A percentile compares a stretch with the other conserved stretches of the same genome.
phyloP scores from a whole-genome alignment of 495 filamentous ascomycete species.

The Penicillium ucsense region DNA sequence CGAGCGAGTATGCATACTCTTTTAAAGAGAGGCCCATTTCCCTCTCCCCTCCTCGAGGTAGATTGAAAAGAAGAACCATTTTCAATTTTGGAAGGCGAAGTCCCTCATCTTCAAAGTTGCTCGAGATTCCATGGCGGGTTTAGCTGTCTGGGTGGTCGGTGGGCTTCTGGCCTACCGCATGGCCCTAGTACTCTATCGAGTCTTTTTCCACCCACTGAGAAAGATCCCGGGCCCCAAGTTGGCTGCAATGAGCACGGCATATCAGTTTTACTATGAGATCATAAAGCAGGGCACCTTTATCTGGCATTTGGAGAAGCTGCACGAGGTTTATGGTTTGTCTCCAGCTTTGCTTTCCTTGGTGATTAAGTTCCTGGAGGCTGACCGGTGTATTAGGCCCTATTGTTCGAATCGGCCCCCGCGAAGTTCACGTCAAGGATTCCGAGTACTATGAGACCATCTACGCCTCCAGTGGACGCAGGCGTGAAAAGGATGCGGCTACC shows the following conservation, averaged over 20 bases:
- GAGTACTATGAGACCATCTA: slow-evolving; percentile 30
- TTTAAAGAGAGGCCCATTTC: too few relatives aligned
- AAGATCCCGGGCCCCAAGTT: slow-evolving; percentile 34
- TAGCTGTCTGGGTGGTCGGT: slow-evolving; percentile 2
- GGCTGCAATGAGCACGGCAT: slow-evolving; percentile 38
- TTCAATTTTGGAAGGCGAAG: neutral
- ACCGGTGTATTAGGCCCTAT: slow-evolving; percentile 29
- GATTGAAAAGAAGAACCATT: too few relatives aligned
- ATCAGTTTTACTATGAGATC: slow-evolving; percentile 44
- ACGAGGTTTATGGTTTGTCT: slow-evolving; percentile 37
- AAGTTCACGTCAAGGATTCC: slow-evolving; percentile 37
- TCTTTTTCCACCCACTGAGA: slow-evolving; percentile 41
- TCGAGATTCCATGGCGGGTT: slow-evolving; percentile 1
- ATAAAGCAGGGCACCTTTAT: slow-evolving; percentile 27
- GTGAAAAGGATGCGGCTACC: slow-evolving; percentile 15
- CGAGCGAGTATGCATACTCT: too few relatives aligned
- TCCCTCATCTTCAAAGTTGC: neutral
- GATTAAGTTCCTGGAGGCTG: too few relatives aligned
- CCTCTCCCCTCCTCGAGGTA: too few relatives aligned
- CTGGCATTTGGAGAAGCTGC: slow-evolving; percentile 35
- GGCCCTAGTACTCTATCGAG: slow-evolving; percentile 27
- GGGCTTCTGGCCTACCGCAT: slow-evolving; percentile 7
- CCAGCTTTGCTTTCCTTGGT: neutral
- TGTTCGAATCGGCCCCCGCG: slow-evolving; percentile 40
- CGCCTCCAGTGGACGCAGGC: slow-evolving; percentile 8